Conservation (phyloP, 2,329 filamentous ascomycete genomes). For the Monosporascus sp. region DNA sequence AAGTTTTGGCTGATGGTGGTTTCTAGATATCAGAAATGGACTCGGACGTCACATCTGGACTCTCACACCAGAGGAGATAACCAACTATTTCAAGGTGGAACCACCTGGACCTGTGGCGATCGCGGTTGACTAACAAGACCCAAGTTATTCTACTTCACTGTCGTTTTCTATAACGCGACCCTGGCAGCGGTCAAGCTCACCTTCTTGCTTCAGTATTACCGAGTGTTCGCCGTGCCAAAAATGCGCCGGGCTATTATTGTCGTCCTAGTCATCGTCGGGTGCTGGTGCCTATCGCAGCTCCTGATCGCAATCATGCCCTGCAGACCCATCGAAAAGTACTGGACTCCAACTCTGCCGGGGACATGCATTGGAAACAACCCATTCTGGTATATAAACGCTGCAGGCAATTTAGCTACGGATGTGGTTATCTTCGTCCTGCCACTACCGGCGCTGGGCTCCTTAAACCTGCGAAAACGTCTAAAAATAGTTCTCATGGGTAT, state of each 20-base stretch:
- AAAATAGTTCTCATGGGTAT: conserved; percentile 29
- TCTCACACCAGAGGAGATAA: too few relatives aligned
- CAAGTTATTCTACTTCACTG: conserved; percentile 33
- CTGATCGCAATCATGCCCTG: conserved; percentile 31
- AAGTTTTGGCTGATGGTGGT: too few relatives aligned
- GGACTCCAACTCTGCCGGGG: conserved; percentile 22
- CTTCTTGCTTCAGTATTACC: conserved; percentile 34
- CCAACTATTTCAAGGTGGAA: background rate
- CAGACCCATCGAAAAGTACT: conserved; percentile 30
- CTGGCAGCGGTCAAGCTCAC: conserved; percentile 31
- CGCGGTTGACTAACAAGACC: conserved; percentile 1
- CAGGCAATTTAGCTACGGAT: conserved; percentile 33
- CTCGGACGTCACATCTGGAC: too few relatives aligned
- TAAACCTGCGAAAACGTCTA: conserved; percentile 30
- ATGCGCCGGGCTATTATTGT: conserved; percentile 26
- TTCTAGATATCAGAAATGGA: too few relatives aligned
- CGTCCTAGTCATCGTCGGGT: conserved; percentile 26
- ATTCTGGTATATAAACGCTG: conserved; percentile 29
- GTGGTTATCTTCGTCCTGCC: conserved; percentile 32
- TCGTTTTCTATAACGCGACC: conserved; percentile 32
- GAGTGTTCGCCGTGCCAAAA: conserved; percentile 27
- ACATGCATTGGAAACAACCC: too few relatives aligned
- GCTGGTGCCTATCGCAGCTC: conserved; percentile 32
- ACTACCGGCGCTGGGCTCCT: conserved; percentile 26
- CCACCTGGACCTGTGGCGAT: background rate